Base-by-base conservation (phyloP, 2,329 filamentous ascomycete species). In the Teratosphaeria epicoccoides region DNA sequence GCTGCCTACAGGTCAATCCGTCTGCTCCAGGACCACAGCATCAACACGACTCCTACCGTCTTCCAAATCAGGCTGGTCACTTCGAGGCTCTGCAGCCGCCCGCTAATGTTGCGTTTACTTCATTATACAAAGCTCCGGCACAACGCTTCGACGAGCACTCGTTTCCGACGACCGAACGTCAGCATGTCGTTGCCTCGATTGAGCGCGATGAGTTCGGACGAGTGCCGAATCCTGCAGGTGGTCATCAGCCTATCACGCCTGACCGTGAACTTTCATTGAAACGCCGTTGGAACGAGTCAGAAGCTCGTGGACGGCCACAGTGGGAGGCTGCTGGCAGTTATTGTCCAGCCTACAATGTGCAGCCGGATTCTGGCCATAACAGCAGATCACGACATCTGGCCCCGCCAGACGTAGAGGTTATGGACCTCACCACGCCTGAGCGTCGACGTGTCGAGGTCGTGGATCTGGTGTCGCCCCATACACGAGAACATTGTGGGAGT, bases 391-490 rank as follows among this genome's bases (percentile, higher is more conserved):
- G 22, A 14, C 23, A 24, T 37, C 10, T 37, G 10, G n/a, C 17
- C 17, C 29, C 29, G 23, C 22, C 20, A 2, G 40, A 9, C 40
- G 40, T 24, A n/a, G 24, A 47, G n/a, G 24, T 47, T 17, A 26
- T 47, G 22, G 45, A 47, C 24, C 24, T 47, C 22, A 47, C 45
- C 22, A n/a, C 24, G 22, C 45, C 22, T 17, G 17, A 46, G 23
- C 20, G 17, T 12, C 25, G 47, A 22, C 11, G 22, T 4, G 37
- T 12, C n/a, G 43, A 47, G 23, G 17, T 49, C 14, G 48, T 50
- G 9, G 52, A 51, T 40, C 46, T 48, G 6, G 51, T 47, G 4
- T 50, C 52, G 29, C 50, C 50, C 5, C 45, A 17, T 17, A 24
- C 40, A 12, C 26, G 23, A 14, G 23, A 23, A 14, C 46, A 20